A percentile compares a stretch with the other conserved stretches of the same genome.
phyloP scores from a whole-genome alignment of 225 moss, liverwort and hornwort species.

The Physcomitrellopsis africana region DNA sequence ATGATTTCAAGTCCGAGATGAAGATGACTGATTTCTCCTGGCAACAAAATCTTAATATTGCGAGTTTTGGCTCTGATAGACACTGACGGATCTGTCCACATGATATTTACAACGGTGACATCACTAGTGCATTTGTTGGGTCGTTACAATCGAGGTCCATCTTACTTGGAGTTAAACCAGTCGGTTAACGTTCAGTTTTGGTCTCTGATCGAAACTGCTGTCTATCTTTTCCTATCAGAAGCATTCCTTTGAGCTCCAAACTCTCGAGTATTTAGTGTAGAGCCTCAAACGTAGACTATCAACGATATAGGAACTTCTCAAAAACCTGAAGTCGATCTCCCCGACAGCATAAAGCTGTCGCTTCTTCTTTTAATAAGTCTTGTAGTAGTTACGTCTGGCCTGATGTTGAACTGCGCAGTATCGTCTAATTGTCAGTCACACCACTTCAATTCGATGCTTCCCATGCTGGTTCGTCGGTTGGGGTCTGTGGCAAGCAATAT shows the following conservation, averaged over 20 bases:
- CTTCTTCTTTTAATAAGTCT: background rate
- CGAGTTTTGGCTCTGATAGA: no score
- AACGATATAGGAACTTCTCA: no score
- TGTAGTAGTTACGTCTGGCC: background rate
- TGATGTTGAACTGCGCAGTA: background rate
- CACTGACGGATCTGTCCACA: no score
- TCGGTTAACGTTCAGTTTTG: no score
- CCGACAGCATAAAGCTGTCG: background rate
- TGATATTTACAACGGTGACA: background rate
- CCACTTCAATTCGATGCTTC: background rate
- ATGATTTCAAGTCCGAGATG: no score
- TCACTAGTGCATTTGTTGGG: background rate
- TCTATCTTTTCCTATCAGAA: background rate
- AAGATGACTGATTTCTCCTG: no score
- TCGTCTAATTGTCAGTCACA: background rate
- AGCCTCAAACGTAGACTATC: no score
- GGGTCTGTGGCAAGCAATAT: conserved; percentile 23
- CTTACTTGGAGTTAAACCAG: no score
- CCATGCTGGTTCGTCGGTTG: background rate
- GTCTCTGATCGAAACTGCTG: no score
- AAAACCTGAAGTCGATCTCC: background rate
- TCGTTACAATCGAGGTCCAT: background rate
- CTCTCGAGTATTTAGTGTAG: no score
- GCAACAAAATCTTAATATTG: no score
- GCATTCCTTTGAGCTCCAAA: background rate